Evolutionary conservation across 148 eudicot genomes (phyloP), one percentile per base, ranked within the genome.

Genomic region (Dianthus caryophyllus): DNA sequence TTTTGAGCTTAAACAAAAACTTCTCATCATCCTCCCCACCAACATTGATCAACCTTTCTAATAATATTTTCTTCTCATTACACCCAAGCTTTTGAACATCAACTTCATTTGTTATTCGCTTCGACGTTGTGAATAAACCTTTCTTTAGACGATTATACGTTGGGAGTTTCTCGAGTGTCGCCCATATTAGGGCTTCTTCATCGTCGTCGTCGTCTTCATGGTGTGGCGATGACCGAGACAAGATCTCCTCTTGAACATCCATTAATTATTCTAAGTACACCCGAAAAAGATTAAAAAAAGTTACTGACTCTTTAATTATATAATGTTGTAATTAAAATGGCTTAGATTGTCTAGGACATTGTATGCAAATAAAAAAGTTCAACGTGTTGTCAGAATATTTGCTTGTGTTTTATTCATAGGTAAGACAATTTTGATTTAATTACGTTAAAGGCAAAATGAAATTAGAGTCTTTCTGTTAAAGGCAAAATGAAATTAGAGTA

Each of bases 101-200:
- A 24, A 86, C 72, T 50, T 86, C 85, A 74, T 72, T 65, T 0
- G 64, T 63, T 7, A 59, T 47, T 15, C 80, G 88, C 17, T 48
- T 60, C 27, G 84, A 77, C 4, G 80, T 2, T 7, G 38, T 2
- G 25, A 86, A 61, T 46, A 86, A 65, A 27, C 88, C 91, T 71
- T 78, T 86, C 44, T 74, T 76, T 9, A 86, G 53, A 9, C 91
- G 78, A 76, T 84, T 72, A 47, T 77, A 86, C 0, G 88, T 86
- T 0, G 91, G 88, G 1, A 86, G 78, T 41, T 72, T 80, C 75
- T 86, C 91, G 12, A 86, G 80, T 1, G 86, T 76, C n/a, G 88
- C 91, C 88, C 91, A 86, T 70, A 68, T 84, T 0, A 86, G 72
- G 30, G 88, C 86, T 36, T 84, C 91, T 59, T 86, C 91, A 54